These are phyloP conservation scores for Pyrus communis DNA, from an alignment of 306 rosid genomes.

Conservation along the genomic window DNA sequence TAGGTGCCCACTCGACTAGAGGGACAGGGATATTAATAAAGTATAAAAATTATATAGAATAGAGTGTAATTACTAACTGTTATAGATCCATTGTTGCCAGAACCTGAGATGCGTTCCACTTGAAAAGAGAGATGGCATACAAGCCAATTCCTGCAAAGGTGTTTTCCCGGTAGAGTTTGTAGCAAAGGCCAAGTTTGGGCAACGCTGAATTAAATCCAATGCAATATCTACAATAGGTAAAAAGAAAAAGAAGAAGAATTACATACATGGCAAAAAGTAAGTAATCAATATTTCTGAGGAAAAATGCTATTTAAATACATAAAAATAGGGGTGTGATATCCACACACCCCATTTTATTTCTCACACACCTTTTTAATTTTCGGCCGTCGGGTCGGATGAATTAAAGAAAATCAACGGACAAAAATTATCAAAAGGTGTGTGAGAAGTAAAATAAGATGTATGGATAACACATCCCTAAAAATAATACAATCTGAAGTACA, in stretches of 20 bases:
- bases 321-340: no score
- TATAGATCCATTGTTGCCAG: constrained; percentile 6
- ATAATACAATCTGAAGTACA: no score
- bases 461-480: no score
- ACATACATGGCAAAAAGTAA: background rate
- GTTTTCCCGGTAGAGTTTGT: background rate
- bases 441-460: no score
- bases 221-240: background rate
- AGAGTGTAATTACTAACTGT: background rate
- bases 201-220: background rate
- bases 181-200: background rate
- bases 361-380: no score
- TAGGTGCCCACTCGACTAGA: no score
- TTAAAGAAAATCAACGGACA: no score
- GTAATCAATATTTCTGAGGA: background rate
- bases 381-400: no score
- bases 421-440: no score
- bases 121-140: background rate
- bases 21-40: background rate
- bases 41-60: background rate
- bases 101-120: background rate
- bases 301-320: background rate
- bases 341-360: no score
- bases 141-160: background rate
- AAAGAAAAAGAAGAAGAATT: background rate